A percentile compares a stretch with the other conserved stretches of the same genome.
These are phyloP conservation scores for Meyerozyma smithsonii DNA, from an alignment of 1,139 yeast species.

Conservation along the genomic window DNA sequence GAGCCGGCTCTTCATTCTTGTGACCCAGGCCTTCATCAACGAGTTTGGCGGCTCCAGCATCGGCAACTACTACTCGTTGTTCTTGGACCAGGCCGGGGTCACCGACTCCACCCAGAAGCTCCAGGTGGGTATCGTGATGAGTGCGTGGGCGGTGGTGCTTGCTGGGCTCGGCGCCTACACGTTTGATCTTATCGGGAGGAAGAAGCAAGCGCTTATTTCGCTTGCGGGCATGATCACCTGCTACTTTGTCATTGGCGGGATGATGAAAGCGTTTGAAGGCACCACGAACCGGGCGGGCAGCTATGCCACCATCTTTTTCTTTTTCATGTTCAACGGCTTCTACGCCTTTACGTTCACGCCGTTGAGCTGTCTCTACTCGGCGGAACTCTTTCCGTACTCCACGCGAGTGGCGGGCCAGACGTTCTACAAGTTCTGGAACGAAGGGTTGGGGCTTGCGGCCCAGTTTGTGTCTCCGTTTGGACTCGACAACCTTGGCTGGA, in stretches of 20 bases:
- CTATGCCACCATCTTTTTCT: neutral
- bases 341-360: neutral
- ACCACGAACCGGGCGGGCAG: neutral
- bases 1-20: neutral
- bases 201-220: neutral
- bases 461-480: neutral
- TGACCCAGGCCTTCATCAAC: neutral
- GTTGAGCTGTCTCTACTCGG: neutral
- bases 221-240: neutral
- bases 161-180: neutral
- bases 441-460: neutral
- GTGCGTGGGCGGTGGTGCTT: conserved; percentile 1
- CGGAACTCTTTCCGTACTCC: neutral
- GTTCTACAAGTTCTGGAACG: neutral
- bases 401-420: neutral
- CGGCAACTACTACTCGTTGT: neutral
- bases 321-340: neutral
- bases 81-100: neutral
- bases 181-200: neutral
- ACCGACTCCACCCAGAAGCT: neutral
- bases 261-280: neutral
- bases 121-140: neutral
- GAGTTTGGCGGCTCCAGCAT: neutral
- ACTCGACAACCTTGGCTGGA: neutral
- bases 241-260: neutral